Evolutionary conservation across 805 yeast genomes (phyloP), one percentile per base, ranked within the genome.

Genomic region (Pichia cephalocereana): DNA sequence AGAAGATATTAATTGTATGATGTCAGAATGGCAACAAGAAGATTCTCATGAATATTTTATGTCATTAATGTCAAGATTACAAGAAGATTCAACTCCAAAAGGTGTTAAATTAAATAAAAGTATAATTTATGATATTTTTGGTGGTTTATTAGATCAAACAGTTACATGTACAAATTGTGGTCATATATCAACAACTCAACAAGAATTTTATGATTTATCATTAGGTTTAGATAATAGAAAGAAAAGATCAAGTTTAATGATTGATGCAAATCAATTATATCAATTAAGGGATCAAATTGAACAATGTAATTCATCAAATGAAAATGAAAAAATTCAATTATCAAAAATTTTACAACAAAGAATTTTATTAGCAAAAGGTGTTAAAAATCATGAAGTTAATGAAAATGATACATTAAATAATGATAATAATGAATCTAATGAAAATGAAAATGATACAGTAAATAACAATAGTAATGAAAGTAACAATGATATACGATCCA

Each of bases 11-110:
- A 89, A 89, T 65, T 87, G 96, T 63, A 86, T 87, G 96, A 88
- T 90, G 96, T 81, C 89, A 41, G 93, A 83, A 63, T 90, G 96
- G 96, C 90, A 88, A 66, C 99, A 93, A 65, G 98, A 93, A 66
- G 99, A 93, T 66, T 85, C 96, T 0, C 99, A 93, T 66, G 99
- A 93, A 67, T 93, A 90, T 68, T 87, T 84, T 64, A 90, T 90
- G 97, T 86, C 96, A 12, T 70, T 90, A 52, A 75, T 90, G 74
- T 79, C 91, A 8, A 70, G 96, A 46, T 68, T 90, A 46, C 98
- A 90, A 66, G 97, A 90, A 61, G 97, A 90, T 62, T 76, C 87
- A 12, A 88, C 93, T 1, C 98, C 98, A 37, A 83, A 78, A 60
- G 96, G 96, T n/a, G 75, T 70, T 43, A 90, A 90, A 61, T 70